Base-by-base conservation (phyloP, 108 stramenopile genomes). In the Conticribra weissflogii region DNA sequence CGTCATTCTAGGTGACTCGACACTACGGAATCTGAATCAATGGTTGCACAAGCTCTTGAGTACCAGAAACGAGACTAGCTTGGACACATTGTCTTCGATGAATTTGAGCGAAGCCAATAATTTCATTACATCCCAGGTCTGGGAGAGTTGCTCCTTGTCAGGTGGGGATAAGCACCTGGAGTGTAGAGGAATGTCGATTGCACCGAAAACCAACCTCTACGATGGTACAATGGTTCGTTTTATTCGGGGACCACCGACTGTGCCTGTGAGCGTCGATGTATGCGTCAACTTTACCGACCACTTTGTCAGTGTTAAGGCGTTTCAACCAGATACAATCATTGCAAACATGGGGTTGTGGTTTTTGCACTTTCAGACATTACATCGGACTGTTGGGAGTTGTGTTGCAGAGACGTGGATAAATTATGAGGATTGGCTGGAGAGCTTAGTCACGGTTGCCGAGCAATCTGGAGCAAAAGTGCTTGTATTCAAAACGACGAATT, bases 401-500 rank as follows among this genome's bases (percentile, higher is more conserved):
- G 36, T 12, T 41, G 36, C 12, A 9, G 8, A 12, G 8, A 9
- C 36, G 12, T 41, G 36, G 36, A 12, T 41, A 41, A 41, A 41
- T 12, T 41, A 41, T 12, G 36, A 41, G 36, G 36, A 41, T 9
- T 53, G 4, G 14, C 52, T 53, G 12, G 52, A 53, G 52, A 24
- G 7, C 8, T 16, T 53, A 4, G 52, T 53, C 7, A 4, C 4
- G 12, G 8, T 14, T 7, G 52, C 52, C 7, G 52, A 53, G 17
- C 7, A 53, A 24, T 21, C 52, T 53, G 52, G 52, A 4, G 52
- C 52, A 7, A 53, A 24, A 14, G 14, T 24, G 8, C 24, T 53
- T 21, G 7, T 53, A 24, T 53, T 53, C 23, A 53, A 53, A 14
- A 53, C 52, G 8, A 53, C 52, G 23, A 53, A 53, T 16, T 24